phyloP scores from a whole-genome alignment of 257 asterid genomes.

The Datura wrightii region DNA sequence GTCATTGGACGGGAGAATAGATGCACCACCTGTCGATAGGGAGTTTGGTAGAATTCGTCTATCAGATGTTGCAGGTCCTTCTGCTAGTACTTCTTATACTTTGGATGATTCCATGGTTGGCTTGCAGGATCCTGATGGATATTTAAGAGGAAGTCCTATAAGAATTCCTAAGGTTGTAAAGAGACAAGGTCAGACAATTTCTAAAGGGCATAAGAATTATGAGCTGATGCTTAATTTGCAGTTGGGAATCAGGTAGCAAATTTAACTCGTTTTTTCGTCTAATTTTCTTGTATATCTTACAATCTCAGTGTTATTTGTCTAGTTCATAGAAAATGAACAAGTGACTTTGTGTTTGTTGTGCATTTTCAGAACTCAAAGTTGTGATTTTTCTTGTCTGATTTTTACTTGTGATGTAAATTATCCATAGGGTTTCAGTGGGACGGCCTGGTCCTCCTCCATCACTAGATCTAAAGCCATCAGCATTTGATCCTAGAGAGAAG shows the following conservation, averaged over 20 bases:
- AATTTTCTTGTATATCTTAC: background rate
- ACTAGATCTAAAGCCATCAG: constrained; percentile 27
- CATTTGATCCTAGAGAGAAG: constrained; percentile 27
- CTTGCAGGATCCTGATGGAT: constrained; percentile 28
- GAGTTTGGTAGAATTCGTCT: constrained; percentile 65
- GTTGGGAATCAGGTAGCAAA: constrained; percentile 48
- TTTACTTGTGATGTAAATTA: background rate
- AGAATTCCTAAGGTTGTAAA: constrained; percentile 47
- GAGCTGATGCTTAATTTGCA: constrained; percentile 54
- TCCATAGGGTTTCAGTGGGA: constrained; percentile 26
- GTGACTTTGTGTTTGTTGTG: background rate
- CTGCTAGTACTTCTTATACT: constrained; percentile 32
- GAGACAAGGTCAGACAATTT: constrained; percentile 50
- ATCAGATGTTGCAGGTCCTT: constrained; percentile 59
- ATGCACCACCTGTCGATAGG: constrained; percentile 56
- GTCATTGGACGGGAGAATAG: constrained; percentile 89
- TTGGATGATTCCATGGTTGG: constrained; percentile 29
- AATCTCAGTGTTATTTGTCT: background rate
- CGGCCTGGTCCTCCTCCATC: constrained; percentile 32
- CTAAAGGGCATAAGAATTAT: constrained; percentile 51
- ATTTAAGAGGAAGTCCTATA: constrained; percentile 38
- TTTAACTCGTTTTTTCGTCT: constrained; percentile 9
- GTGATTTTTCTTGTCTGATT: background rate
- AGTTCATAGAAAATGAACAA: background rate
- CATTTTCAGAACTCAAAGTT: background rate